These are phyloP conservation scores for Aureobasidium namibiae DNA, from an alignment of 2,329 filamentous ascomycete genomes.

Conservation along the genomic window DNA sequence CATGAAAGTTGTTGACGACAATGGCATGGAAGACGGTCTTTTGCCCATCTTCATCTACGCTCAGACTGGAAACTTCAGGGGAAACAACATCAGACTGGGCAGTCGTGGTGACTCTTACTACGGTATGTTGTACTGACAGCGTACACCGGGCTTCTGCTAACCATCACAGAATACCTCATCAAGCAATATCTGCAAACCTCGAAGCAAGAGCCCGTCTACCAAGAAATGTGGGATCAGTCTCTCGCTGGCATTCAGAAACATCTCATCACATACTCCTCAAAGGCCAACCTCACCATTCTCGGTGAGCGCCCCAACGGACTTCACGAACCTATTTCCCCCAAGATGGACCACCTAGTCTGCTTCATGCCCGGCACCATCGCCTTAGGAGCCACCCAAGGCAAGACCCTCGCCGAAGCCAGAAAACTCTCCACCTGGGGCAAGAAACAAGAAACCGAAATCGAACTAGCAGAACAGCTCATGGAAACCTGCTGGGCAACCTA, in stretches of 20 bases:
- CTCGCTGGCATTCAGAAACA: conserved; percentile 82
- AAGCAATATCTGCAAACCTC: conserved; percentile 97
- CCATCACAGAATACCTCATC: conserved; percentile 71
- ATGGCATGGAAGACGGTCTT: conserved; percentile 69
- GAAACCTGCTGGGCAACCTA: conserved; percentile 99
- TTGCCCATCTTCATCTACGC: conserved; percentile 88
- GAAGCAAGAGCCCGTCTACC: conserved; percentile 74
- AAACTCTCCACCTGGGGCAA: conserved; percentile 63
- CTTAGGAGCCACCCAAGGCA: conserved; percentile 72
- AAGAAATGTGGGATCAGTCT: conserved; percentile 87
- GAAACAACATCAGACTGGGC: conserved; percentile 80
- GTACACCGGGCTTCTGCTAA: neutral
- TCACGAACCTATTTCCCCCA: conserved; percentile 57
- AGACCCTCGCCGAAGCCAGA: conserved; percentile 65
- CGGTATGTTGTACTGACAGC: conserved; percentile 30
- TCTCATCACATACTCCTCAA: conserved; percentile 78
- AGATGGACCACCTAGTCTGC: conserved; percentile 98
- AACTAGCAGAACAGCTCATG: conserved; percentile 80
- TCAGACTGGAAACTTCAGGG: conserved; percentile 67
- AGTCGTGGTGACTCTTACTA: conserved; percentile 97
- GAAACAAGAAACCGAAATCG: conserved; percentile 78
- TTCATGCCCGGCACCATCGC: conserved; percentile 97
- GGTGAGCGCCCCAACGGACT: conserved; percentile 77
- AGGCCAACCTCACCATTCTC: conserved; percentile 76
- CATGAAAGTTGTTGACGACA: conserved; percentile 83